Evolutionary conservation across 225 moss, liverwort and hornwort genomes (phyloP).

Genomic region (Takakia lepidozioides): DNA sequence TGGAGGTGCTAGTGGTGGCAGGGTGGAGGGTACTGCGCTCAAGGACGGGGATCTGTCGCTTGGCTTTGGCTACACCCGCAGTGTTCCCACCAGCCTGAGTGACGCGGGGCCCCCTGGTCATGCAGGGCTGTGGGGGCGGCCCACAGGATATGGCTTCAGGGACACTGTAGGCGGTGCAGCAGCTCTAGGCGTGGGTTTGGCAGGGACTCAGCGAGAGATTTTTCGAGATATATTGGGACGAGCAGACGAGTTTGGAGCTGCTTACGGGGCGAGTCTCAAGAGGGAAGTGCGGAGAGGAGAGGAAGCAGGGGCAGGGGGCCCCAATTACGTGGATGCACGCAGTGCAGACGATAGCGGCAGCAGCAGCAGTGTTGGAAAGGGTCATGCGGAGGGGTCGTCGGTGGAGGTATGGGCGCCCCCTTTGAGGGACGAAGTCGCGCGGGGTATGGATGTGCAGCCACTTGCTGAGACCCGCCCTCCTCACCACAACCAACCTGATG

Average conservation of each 20-base stretch:
- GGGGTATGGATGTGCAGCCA: constrained; percentile 53
- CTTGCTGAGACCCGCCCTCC: constrained; percentile 37
- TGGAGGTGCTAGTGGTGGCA: constrained; percentile 35
- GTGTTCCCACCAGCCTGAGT: constrained; percentile 37
- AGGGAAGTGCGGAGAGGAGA: constrained; percentile 12
- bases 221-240: constrained; percentile 47
- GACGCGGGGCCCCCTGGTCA: constrained; percentile 58
- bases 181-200: constrained; percentile 37
- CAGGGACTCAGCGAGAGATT: constrained; percentile 47
- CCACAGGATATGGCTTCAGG: constrained; percentile 26
- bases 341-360: constrained; percentile 45
- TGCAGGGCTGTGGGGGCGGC: constrained; percentile 70
- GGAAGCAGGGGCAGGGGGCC: constrained; percentile 27
- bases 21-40: constrained; percentile 50
- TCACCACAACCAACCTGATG: constrained; percentile 37
- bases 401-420: constrained; percentile 52
- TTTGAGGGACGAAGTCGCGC: constrained; percentile 49
- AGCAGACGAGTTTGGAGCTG: constrained; percentile 30
- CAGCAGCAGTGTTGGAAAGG: constrained; percentile 48
- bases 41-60: constrained; percentile 62
- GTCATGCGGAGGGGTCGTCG: constrained; percentile 25
- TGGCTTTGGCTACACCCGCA: constrained; percentile 46
- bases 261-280: constrained; percentile 5
- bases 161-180: constrained; percentile 41
- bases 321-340: no score